Evolutionary conservation across 108 stramenopile species (phyloP).

Genomic region (Fistulifera pelliculosa): DNA sequence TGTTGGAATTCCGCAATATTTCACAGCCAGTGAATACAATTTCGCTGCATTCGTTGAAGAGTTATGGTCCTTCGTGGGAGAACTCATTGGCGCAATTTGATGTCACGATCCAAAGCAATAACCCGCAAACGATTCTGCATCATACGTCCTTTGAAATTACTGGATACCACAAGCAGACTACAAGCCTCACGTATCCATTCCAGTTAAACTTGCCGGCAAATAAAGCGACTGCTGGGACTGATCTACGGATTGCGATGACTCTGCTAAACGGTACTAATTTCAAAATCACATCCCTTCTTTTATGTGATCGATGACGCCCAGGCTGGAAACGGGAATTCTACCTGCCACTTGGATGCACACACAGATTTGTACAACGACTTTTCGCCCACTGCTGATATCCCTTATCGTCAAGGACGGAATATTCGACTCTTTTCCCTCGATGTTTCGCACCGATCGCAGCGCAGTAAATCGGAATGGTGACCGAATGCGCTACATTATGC

Average conservation of each 20-base stretch:
- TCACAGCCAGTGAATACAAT: slow-evolving; percentile 20
- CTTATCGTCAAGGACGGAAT: too few relatives aligned
- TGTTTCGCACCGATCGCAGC: too few relatives aligned
- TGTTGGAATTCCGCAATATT: slow-evolving; percentile 5
- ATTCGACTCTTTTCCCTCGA: too few relatives aligned
- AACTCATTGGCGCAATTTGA: slow-evolving; percentile 27
- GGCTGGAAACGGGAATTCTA: too few relatives aligned
- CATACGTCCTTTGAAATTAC: slow-evolving; percentile 8
- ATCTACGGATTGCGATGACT: slow-evolving; percentile 24
- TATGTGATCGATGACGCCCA: slow-evolving; percentile 17
- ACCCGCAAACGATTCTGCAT: slow-evolving; percentile 12
- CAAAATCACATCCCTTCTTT: slow-evolving; percentile 52
- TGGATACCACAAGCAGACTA: slow-evolving; percentile 15
- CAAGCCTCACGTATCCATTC: slow-evolving; percentile 17
- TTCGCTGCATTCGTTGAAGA: slow-evolving; percentile 45
- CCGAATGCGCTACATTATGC: too few relatives aligned
- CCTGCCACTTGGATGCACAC: too few relatives aligned
- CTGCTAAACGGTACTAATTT: slow-evolving; percentile 36
- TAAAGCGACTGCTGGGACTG: slow-evolving; percentile 12
- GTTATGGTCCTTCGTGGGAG: slow-evolving; percentile 52
- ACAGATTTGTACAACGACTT: too few relatives aligned
- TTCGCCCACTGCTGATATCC: too few relatives aligned
- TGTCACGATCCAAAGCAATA: slow-evolving; percentile 15
- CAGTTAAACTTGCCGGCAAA: neutral
- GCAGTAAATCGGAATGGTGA: too few relatives aligned